Conservation (phyloP, 495 filamentous ascomycete genomes). For the Hyaloscypha finlandica region DNA sequence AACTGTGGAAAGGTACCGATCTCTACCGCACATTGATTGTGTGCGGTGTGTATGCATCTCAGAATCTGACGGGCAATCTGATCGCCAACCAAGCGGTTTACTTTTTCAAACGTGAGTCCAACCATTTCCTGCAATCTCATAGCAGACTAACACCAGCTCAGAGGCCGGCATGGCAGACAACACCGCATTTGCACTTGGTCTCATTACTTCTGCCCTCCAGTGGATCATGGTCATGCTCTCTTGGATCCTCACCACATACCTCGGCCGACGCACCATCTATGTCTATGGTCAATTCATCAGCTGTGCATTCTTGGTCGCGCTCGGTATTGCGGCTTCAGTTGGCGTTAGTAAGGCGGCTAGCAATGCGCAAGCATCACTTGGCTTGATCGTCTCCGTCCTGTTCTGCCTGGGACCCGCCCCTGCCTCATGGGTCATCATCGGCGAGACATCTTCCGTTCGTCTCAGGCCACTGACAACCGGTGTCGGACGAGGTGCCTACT, state of each 20-base stretch:
- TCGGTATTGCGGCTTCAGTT: slow-evolving; percentile 62
- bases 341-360: slow-evolving; percentile 36
- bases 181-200: slow-evolving; percentile 47
- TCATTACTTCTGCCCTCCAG: slow-evolving; percentile 33
- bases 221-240: slow-evolving; percentile 43
- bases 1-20: slow-evolving; percentile 56
- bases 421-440: slow-evolving; percentile 58
- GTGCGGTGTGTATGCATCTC: slow-evolving; percentile 48
- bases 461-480: slow-evolving; percentile 55
- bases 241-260: slow-evolving; percentile 25
- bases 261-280: slow-evolving; percentile 29
- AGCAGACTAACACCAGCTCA: slow-evolving; percentile 43
- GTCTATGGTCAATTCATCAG: slow-evolving; percentile 22
- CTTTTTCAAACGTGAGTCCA: slow-evolving; percentile 55
- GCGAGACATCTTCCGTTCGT: slow-evolving; percentile 58
- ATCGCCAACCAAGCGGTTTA: slow-evolving; percentile 60
- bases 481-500: slow-evolving; percentile 56
- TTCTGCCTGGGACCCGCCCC: slow-evolving; percentile 55
- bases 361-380: slow-evolving; percentile 53
- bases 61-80: slow-evolving; percentile 51
- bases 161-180: slow-evolving; percentile 54
- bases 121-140: slow-evolving; percentile 33
- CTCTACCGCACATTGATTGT: slow-evolving; percentile 57
- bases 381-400: slow-evolving; percentile 57
- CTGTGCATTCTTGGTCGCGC: slow-evolving; percentile 16